Base-by-base conservation (phyloP, 2,329 filamentous ascomycete species). In the Zasmidium cellare region DNA sequence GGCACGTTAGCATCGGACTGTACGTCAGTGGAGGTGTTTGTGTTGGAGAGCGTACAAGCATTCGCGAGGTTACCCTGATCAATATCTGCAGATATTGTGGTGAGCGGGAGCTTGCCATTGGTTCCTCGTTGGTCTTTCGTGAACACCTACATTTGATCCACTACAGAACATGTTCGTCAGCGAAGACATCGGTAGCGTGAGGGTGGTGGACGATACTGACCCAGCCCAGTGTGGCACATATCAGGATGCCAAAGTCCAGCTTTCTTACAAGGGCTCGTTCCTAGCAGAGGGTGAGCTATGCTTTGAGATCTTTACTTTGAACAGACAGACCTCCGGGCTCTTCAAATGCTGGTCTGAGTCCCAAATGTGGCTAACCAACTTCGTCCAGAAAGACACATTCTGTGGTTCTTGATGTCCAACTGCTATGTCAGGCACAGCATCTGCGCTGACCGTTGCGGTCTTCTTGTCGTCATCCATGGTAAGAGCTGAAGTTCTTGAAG, bases 281-380 rank as follows among this genome's bases (percentile, higher is more conserved):
- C 47, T 57, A 41, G 6, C 5, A 18, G 7, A 14, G 11, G 5
- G 16, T 41, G 12, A 41, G 35, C 35, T 16, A n/a, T 18, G 16
- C 9, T 18, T 25, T 5, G 45, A 18, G 9, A 16, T 3, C 23
- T 9, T 11, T 7, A 11, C 9, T 45, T n/a, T 23, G 25, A 22
- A 16, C 7, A 7, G 22, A n/a, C 31, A 12, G 16, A 55, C 54
- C 38, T 58, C 44, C 25, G 56, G 56, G 25, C 56, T 54, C 25
- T 58, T 58, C 2, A 58, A 24, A 35, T 55, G 56, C 28, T 46
- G 28, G 28, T 58, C 56, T 16, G 51, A 51, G 28, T 58, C 56
- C 56, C 56, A 58, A 46, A 58, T 58, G 18, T 58, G 56, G 46
- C 49, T 53, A 22, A 54, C 31, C 16, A 58, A 54, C 28, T 58